Evolutionary conservation across 345 rosid species (phyloP).

Genomic region (Ceriops decandra): DNA sequence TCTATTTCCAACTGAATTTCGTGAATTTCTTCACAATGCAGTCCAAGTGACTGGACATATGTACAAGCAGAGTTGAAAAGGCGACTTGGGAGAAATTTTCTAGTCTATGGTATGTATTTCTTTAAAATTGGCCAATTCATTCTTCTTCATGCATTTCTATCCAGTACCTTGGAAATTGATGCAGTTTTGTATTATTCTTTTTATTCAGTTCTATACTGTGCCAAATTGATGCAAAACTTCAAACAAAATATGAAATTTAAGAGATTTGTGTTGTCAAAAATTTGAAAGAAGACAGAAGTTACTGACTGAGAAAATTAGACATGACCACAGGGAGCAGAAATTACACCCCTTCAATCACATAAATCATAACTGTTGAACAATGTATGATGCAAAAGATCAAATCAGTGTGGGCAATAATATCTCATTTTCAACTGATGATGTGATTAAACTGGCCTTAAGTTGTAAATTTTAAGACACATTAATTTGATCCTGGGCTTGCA

Average conservation of each 20-base stretch:
- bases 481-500: too few species aligned
- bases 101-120: conserved; percentile 61
- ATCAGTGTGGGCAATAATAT: too few species aligned
- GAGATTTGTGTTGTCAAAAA: neutral
- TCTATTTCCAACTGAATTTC: conserved; percentile 7
- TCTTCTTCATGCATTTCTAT: neutral
- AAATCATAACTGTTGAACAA: neutral
- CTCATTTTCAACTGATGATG: too few species aligned
- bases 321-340: neutral
- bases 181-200: neutral
- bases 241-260: neutral
- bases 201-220: neutral
- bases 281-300: neutral
- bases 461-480: too few species aligned
- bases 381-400: too few species aligned
- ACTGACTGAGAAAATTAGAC: neutral
- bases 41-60: conserved; percentile 94
- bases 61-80: conserved; percentile 89
- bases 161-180: neutral
- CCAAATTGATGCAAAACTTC: neutral
- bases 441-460: too few species aligned
- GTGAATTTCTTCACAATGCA: conserved; percentile 37
- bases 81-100: conserved; percentile 79
- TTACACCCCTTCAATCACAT: neutral
- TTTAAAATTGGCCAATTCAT: neutral